A percentile compares a stretch with the other conserved stretches of the same genome.
Evolutionary conservation across 2,329 filamentous ascomycete species (phyloP).

Genomic region (Aspergillus tubingensis): DNA sequence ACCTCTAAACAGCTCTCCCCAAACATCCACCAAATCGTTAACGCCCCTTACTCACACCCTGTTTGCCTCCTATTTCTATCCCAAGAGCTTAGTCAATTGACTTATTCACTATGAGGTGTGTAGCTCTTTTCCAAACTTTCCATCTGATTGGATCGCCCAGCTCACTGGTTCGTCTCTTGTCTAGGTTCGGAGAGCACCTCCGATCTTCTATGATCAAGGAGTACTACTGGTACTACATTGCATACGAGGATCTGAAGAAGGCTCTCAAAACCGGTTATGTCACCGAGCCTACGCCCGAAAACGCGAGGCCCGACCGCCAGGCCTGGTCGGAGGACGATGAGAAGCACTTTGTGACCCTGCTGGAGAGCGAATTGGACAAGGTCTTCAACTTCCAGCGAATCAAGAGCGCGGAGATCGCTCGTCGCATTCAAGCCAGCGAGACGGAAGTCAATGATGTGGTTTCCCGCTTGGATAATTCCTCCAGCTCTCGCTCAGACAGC

Average conservation of each 20-base stretch:
- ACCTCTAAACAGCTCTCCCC: background rate
- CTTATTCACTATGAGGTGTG: constrained; percentile 26
- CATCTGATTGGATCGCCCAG: background rate
- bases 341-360: constrained; percentile 78
- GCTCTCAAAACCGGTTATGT: constrained; percentile 76
- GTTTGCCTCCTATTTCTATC: background rate
- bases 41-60: background rate
- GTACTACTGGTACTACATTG: constrained; percentile 98
- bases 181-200: constrained; percentile 91
- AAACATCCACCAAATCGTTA: background rate
- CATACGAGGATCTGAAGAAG: constrained; percentile 90
- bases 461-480: constrained; percentile 65
- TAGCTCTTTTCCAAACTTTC: background rate
- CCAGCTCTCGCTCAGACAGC: constrained; percentile 39
- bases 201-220: constrained; percentile 94
- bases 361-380: constrained; percentile 93
- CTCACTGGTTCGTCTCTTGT: constrained; percentile 16
- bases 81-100: background rate
- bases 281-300: constrained; percentile 49
- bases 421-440: constrained; percentile 84
- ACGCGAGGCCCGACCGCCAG: constrained; percentile 54
- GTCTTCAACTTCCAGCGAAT: constrained; percentile 97
- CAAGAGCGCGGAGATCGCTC: constrained; percentile 93
- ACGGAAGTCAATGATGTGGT: constrained; percentile 88
- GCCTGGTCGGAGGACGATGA: constrained; percentile 93